These are phyloP conservation scores for Spergularia marina DNA, from an alignment of 148 eudicot genomes.

Conservation along the genomic window DNA sequence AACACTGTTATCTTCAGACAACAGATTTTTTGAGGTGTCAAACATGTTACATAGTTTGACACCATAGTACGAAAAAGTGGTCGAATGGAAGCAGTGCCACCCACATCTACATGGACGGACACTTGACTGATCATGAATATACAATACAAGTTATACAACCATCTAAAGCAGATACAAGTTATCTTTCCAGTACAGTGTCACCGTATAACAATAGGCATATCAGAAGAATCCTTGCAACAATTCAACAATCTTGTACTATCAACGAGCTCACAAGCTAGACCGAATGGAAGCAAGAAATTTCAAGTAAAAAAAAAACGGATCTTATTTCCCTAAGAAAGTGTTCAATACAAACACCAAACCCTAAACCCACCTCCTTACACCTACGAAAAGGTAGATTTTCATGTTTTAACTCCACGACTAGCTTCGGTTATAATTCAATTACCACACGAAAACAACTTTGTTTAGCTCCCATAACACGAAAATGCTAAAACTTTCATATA, in stretches of 20 bases:
- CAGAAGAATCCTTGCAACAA: background rate
- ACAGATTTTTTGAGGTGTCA: background rate
- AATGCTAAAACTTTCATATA: background rate
- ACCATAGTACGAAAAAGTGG: background rate
- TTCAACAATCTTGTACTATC: slow-evolving; percentile 3
- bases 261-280: background rate
- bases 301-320: background rate
- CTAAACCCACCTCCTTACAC: background rate
- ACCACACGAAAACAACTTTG: background rate
- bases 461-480: background rate
- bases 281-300: background rate
- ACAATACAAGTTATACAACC: no score
- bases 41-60: background rate
- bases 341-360: background rate
- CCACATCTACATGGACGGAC: background rate
- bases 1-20: background rate
- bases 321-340: background rate
- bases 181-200: background rate
- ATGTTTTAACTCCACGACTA: background rate
- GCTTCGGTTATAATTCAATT: background rate
- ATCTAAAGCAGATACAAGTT: no score
- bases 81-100: background rate
- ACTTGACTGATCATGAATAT: background rate
- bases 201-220: background rate
- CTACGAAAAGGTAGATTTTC: background rate